Evolutionary conservation across 345 rosid species (phyloP).

Genomic region (Eutrema japonicum): DNA sequence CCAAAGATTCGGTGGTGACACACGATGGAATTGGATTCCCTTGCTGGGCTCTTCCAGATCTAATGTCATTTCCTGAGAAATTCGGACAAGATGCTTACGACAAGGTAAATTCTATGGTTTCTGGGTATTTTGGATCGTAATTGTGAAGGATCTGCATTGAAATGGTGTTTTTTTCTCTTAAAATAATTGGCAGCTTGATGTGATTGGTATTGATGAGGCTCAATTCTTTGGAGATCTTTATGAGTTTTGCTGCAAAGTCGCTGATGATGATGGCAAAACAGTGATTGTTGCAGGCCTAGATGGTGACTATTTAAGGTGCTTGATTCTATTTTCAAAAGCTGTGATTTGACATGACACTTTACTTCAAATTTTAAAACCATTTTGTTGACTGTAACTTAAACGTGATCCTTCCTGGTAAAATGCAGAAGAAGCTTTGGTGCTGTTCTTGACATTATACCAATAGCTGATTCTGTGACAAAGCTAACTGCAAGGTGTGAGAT

Average conservation of each 20-base stretch:
- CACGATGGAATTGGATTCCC: constrained; percentile 85
- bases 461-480: constrained; percentile 82
- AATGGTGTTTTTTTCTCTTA: background rate
- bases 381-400: constrained; percentile 15
- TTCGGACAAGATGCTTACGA: constrained; percentile 67
- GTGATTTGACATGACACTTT: background rate
- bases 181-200: constrained; percentile 64
- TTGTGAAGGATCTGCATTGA: constrained; percentile 14
- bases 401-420: background rate
- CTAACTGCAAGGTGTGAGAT: constrained; percentile 80
- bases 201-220: constrained; percentile 93
- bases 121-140: constrained; percentile 6
- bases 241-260: constrained; percentile 86
- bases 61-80: constrained; percentile 55
- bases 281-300: constrained; percentile 83
- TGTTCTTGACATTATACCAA: constrained; percentile 77
- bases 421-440: constrained; percentile 86
- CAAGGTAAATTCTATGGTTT: constrained; percentile 48
- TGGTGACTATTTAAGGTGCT: constrained; percentile 87
- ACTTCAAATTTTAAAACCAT: background rate
- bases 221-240: constrained; percentile 93
- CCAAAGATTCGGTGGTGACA: constrained; percentile 71
- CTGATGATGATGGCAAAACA: constrained; percentile 78
- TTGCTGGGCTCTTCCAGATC: constrained; percentile 81
- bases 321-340: background rate